Evolutionary conservation across 192 early-diverging fungal species (phyloP), one percentile per base, ranked within the genome.

Genomic region (Backusella luteola): DNA sequence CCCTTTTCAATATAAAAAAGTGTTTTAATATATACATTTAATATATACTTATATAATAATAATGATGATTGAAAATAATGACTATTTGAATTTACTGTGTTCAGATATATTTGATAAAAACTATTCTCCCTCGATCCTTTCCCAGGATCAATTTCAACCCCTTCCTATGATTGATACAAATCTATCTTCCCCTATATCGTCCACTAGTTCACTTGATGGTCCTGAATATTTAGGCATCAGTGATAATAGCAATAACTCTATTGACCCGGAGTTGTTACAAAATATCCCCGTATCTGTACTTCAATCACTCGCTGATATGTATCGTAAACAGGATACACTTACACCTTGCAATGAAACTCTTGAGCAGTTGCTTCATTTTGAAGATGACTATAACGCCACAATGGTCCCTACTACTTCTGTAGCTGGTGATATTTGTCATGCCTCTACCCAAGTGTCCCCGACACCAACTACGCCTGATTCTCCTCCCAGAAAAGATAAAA

Each of bases 331-430:
- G 14, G 69, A 38, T 66, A 3, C 56, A 12, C 0, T 26, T 26
- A 0, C 56, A 12, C 0, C 56, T 26, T 29, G 23, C 11, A 63
- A 23, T 29, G 52, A 44, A 4, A 49, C 35, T 21, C 53, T 71
- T 15, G 63, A 73, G 34, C 75, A 81, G 11, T 70, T 81, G 73
- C 72, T 77, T 19, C 34, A 41, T 3, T 77, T 77, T 66, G 56
- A 73, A 41, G 9, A 71, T 8, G 32, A 19, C 1, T 29, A 52
- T 49, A 46, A 29, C 44, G 29, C 6, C 0, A 71, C 71, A 32
- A 38, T 74, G 29, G 44, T 74, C 9, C 53, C 77, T 77, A 72
- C 69, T 19, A 56, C 36, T 6, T 74, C 70, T 74, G 68, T 74
- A 23, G 3, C 12, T 63, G 56, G 14, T 4, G 3, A 26, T 4